Evolutionary conservation across 805 yeast genomes (phyloP), one percentile per base, ranked within the genome.

Genomic region (Danielia reshetovae): DNA sequence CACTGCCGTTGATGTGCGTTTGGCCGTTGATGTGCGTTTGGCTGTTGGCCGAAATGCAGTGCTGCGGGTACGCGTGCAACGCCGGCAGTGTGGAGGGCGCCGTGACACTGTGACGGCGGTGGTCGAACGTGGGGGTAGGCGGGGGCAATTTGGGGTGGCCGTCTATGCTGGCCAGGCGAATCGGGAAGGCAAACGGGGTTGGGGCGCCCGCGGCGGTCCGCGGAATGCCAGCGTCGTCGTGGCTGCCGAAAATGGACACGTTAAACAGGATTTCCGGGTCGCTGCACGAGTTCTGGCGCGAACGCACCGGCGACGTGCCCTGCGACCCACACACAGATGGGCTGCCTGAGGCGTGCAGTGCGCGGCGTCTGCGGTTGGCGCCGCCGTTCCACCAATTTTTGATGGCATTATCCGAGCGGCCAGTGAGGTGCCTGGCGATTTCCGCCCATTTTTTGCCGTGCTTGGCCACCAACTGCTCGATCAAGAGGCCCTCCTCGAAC

Each of bases 301-400:
- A 23, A 23, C 30, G 30, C 11, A 23, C 30, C 23, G 30, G 30
- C 30, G 30, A 27, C 15, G 8, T 3, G 18, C 22, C 14, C 17
- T 13, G 7, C n/a, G n/a, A 9, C 18, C n/a, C 14, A 11, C 17
- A 7, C n/a, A 8, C 12, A 18, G 17, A 6, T 9, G 18, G 25
- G 7, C 16, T n/a, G 16, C 5, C n/a, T 14, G 13, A 7, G 25
- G 47, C 40, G 7, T 47, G 46, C 17, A 46, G 45, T 29, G 67
- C 66, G 44, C 87, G 65, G 50, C 93, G 73, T 41, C 95, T 67
- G 40, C 94, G 70, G 55, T 85, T 86, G 10, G 94, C 90, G 7
- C 95, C 94, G 4, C 96, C 95, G 54, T 86, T 86, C 96, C 96
- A 87, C 96, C 96, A 88, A 61, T 88, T 88, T 55, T 86, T 86